Evolutionary conservation across 345 rosid species (phyloP).

Genomic region (Brassica cretica): DNA sequence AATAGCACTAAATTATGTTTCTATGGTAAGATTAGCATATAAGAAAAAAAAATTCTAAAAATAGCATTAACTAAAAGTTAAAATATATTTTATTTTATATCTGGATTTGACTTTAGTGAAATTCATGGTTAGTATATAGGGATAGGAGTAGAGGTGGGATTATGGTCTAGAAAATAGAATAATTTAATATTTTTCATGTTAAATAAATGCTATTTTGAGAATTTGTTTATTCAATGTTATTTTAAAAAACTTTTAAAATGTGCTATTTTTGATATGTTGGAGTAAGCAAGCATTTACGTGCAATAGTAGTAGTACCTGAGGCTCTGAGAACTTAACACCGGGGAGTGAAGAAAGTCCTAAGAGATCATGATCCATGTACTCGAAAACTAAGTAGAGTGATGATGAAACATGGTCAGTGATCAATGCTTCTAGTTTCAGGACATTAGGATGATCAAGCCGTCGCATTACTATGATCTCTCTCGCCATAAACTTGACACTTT

Average conservation of each 20-base stretch:
- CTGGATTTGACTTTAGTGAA: too few species aligned
- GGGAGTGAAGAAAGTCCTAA: constrained; percentile 85
- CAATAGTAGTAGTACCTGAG: constrained; percentile 59
- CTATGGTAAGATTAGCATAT: too few species aligned
- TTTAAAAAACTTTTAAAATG: too few species aligned
- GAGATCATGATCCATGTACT: constrained; percentile 99
- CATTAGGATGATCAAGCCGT: constrained; percentile 81
- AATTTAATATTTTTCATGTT: neutral
- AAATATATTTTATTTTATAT: too few species aligned
- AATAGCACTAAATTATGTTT: neutral
- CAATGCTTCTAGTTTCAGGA: constrained; percentile 80
- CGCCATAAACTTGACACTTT: constrained; percentile 89
- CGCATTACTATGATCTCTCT: constrained; percentile 82
- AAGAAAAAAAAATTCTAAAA: neutral
- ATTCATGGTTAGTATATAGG: neutral
- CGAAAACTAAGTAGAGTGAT: constrained; percentile 85
- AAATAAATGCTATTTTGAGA: neutral
- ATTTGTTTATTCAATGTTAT: too few species aligned
- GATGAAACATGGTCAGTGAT: constrained; percentile 72
- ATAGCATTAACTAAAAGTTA: too few species aligned
- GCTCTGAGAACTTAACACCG: constrained; percentile 70
- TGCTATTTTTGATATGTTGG: neutral
- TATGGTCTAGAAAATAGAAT: too few species aligned
- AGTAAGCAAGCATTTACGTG: constrained; percentile 30
- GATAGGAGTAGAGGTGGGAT: too few species aligned